phyloP scores from a whole-genome alignment of 257 asterid species.

The Eucommia ulmoides region DNA sequence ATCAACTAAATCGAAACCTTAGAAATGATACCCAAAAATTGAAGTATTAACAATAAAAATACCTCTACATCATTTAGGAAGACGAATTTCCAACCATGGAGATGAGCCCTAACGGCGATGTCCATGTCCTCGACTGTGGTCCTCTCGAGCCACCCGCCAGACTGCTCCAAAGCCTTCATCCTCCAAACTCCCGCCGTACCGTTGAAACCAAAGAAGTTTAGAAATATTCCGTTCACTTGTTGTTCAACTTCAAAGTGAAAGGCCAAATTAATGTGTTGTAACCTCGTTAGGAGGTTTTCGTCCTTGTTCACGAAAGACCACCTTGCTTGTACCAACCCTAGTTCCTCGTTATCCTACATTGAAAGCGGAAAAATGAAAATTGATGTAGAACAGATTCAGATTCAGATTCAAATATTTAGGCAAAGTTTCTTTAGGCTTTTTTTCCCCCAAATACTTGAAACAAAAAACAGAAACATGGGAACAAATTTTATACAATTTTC shows the following conservation, averaged over 20 bases:
- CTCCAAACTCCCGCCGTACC: conserved; percentile 99
- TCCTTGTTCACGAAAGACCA: conserved; percentile 97
- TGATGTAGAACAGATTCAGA: too few relatives aligned
- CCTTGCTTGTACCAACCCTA: conserved; percentile 91
- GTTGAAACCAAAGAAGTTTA: conserved; percentile 87
- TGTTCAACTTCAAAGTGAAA: conserved; percentile 97
- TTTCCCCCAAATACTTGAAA: too few relatives aligned
- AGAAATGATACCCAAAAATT: too few relatives aligned
- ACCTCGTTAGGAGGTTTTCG: conserved; percentile 71
- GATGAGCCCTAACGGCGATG: conserved; percentile 95
- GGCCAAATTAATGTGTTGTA: conserved; percentile 84
- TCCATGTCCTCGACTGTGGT: conserved; percentile 98
- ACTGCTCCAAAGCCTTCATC: conserved; percentile 85
- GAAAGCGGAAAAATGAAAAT: too few relatives aligned
- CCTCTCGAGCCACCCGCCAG: conserved; percentile 97
- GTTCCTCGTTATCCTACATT: conserved; percentile 75
- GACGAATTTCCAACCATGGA: conserved; percentile 93
- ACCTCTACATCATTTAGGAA: conserved; percentile 94
- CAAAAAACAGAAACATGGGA: too few relatives aligned
- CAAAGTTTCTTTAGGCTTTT: too few relatives aligned
- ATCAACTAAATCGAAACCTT: too few relatives aligned
- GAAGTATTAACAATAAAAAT: conserved; percentile 1
- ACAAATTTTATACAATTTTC: too few relatives aligned
- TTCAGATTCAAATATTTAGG: too few relatives aligned
- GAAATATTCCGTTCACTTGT: conserved; percentile 79